Conservation (phyloP, 2,329 filamentous ascomycete species). For the Arthroderma uncinatum region DNA sequence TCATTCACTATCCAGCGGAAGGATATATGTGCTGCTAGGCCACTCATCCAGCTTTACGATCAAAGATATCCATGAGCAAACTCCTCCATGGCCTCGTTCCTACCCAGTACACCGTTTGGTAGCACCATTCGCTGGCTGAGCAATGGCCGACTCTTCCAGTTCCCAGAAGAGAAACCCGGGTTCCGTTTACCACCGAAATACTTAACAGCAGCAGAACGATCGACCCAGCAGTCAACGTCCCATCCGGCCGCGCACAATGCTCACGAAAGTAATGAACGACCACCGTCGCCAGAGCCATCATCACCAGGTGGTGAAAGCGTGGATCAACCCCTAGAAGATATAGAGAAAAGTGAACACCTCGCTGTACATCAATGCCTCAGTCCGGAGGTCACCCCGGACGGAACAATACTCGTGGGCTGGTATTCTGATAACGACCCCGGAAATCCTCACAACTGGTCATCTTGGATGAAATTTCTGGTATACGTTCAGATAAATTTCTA, state of each 20-base stretch:
- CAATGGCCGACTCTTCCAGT: background rate
- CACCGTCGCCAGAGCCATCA: background rate
- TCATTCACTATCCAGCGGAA: background rate
- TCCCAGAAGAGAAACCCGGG: background rate
- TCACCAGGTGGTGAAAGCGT: background rate
- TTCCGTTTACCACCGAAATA: background rate
- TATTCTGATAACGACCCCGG: background rate
- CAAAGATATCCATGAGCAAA: background rate
- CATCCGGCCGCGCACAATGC: background rate
- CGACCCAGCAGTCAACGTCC: background rate
- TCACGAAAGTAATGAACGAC: background rate
- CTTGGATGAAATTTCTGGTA: background rate
- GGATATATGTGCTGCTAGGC: background rate
- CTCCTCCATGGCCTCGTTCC: background rate
- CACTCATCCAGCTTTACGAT: background rate
- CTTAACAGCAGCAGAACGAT: background rate
- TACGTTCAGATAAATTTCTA: background rate
- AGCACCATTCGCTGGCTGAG: background rate
- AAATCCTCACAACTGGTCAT: background rate
- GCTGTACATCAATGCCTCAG: background rate
- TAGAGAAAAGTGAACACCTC: background rate
- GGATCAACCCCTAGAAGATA: background rate
- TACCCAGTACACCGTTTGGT: background rate
- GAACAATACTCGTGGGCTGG: background rate
- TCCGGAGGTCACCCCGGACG: background rate